Base-by-base conservation (phyloP, 805 yeast genomes). In the Candida piceae region DNA sequence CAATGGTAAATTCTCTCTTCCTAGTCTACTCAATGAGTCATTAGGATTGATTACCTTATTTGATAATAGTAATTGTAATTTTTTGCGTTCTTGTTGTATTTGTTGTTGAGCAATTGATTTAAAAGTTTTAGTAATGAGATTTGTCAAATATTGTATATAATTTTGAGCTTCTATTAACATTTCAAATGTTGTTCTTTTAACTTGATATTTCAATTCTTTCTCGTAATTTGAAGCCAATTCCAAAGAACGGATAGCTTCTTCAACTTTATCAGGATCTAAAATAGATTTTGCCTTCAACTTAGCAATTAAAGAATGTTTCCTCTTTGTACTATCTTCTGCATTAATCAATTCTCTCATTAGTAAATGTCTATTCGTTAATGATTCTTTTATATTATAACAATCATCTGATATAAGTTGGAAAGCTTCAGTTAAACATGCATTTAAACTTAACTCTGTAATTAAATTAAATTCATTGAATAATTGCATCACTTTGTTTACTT, bases 331-430 rank as follows among this genome's bases (percentile, higher is more conserved):
- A 7, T 78, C 76, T 57, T 89, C 95, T 2, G 96, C 89, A 53
- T 76, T 83, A 22, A 75, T 52, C 35, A 87, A 66, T 47, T 93
- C 98, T 36, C 97, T 73, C 96, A 93, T 93, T 26, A 90, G 63
- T 39, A 93, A 67, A 58, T 93, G 96, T 41, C 98, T 71, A 61
- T 90, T 89, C 0, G 98, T 93, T 37, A 93, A 66, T 0, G 96
- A 82, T 61, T 93, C 98, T 59, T 93, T 93, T 39, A 89, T 82
- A 40, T 83, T 80, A 58, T 81, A 93, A 12, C 93, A 81, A 49
- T 89, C 96, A 42, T 74, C 74, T 4, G 77, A 65, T 20, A 87
- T 64, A 49, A 74, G 66, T 38, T 70, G 76, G 12, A 87, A 56
- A 1, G 83, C 83, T 49, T 90, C 97, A 2, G 85, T 88, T 24